Conservation (phyloP, 768 basidiomycete genomes). For the Tylopilus balloui region DNA sequence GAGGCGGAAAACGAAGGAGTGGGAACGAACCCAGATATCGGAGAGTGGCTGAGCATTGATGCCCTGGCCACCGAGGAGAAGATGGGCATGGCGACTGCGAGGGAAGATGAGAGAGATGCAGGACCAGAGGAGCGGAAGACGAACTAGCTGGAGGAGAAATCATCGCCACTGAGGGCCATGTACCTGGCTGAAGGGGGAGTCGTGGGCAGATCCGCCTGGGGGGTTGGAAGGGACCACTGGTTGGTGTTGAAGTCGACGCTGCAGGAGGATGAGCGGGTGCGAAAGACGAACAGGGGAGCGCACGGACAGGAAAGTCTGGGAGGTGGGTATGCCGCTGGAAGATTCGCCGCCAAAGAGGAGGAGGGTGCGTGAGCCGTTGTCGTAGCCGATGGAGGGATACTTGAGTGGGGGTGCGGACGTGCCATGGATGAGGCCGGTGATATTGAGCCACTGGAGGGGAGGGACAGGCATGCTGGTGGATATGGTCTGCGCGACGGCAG, state of each 20-base stretch:
- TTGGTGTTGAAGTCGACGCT: slow-evolving; percentile 63
- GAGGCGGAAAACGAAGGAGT: not conserved
- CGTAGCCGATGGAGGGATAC: slow-evolving; percentile 64
- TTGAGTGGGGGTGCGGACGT: slow-evolving; percentile 56
- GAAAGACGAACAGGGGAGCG: not conserved
- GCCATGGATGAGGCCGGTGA: slow-evolving; percentile 53
- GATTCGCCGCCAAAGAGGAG: slow-evolving; percentile 78
- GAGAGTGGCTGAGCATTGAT: slow-evolving; percentile 48
- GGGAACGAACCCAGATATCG: slow-evolving; percentile 66
- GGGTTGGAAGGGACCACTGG: slow-evolving; percentile 54
- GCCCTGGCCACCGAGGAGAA: slow-evolving; percentile 69
- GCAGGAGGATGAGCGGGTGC: slow-evolving; percentile 3
- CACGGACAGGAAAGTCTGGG: slow-evolving; percentile 64
- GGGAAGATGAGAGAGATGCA: slow-evolving; percentile 14
- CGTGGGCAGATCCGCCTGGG: slow-evolving; percentile 45
- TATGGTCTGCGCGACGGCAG: slow-evolving; percentile 42
- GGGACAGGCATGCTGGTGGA: slow-evolving; percentile 46
- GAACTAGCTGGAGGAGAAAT: slow-evolving; percentile 81
- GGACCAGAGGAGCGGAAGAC: slow-evolving; percentile 28
- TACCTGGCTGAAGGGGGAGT: slow-evolving; percentile 57
- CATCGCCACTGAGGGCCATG: slow-evolving; percentile 58
- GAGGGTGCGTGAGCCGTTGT: slow-evolving; percentile 46
- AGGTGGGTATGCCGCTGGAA: slow-evolving; percentile 55
- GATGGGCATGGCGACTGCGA: slow-evolving; percentile 64
- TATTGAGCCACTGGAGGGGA: slow-evolving; percentile 61